A percentile compares a stretch with the other conserved stretches of the same genome.
These are phyloP conservation scores for Sedum album DNA, from an alignment of 164 flowering plant species.

Conservation along the genomic window DNA sequence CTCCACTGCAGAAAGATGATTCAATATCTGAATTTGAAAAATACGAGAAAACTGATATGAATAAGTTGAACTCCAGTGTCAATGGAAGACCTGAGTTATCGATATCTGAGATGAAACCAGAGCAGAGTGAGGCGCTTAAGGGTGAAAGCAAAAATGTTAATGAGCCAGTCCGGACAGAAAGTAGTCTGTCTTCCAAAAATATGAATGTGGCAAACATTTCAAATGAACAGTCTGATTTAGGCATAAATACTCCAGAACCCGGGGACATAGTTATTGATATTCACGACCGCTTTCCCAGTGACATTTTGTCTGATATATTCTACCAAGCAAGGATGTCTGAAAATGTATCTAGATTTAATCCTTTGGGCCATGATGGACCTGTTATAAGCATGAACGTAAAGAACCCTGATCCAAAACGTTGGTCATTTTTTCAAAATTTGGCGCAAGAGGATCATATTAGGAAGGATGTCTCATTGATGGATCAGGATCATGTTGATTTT, in stretches of 20 bases:
- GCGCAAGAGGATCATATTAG: constrained; percentile 48
- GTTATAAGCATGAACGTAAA: constrained; percentile 82
- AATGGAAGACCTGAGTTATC: background rate
- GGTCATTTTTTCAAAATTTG: constrained; percentile 90
- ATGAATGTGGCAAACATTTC: constrained; percentile 17
- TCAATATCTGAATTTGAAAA: constrained; percentile 28
- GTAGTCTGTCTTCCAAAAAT: constrained; percentile 20
- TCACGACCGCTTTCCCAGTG: constrained; percentile 80
- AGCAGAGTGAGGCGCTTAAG: constrained; percentile 18
- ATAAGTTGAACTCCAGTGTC: background rate
- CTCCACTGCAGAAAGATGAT: constrained; percentile 25
- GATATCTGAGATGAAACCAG: no score
- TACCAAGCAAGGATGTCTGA: constrained; percentile 40
- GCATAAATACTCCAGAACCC: constrained; percentile 21
- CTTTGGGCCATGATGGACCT: constrained; percentile 47
- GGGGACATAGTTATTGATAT: constrained; percentile 78
- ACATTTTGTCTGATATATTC: constrained; percentile 80
- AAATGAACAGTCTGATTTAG: constrained; percentile 19
- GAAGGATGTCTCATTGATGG: constrained; percentile 75
- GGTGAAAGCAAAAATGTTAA: constrained; percentile 17
- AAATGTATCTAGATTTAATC: constrained; percentile 28
- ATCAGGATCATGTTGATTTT: constrained; percentile 60
- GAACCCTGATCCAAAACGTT: constrained; percentile 78
- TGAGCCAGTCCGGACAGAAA: constrained; percentile 12
- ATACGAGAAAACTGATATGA: constrained; percentile 20